Evolutionary conservation across 768 basidiomycete genomes (phyloP), one percentile per base, ranked within the genome.

Genomic region (Pleurotus eryngii): DNA sequence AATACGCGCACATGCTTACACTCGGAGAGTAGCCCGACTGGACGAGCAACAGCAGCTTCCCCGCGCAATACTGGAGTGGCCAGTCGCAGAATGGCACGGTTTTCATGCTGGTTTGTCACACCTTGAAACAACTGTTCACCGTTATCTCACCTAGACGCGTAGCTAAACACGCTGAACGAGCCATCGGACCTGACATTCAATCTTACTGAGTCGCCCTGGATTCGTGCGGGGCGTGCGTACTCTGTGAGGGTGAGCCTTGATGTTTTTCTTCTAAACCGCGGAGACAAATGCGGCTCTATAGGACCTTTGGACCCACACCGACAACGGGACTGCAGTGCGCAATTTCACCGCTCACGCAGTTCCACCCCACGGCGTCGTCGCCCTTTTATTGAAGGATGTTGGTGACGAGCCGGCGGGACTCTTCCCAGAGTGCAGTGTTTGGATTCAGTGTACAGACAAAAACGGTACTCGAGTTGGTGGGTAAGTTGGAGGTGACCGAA

Each of bases 241-340:
- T 65, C 76, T n/a, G 81, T 88, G 56, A 75, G 85, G 58, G 86
- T 87, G 62, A 53, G 84, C 64, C 35, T 54, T 22, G 5, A 1
- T 26, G 24, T 26, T 26, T 26, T 26, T 26, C 24, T 26, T 26
- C 24, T 26, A 47, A 24, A 15, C n/a, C n/a, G 9, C 24, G 17
- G 26, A 15, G 3, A 11, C 37, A 43, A 5, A 27, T 57, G 15
- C 17, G 14, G 14, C 12, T 7, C 42, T 18, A 24, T 57, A 89
- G 85, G 88, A 90, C 63, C 74, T 89, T 2, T 90, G 88, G 88
- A 67, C 81, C 3, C 87, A 89, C 66, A 87, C 85, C 18, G 73
- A 86, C 62, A 89, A 87, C 61, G 86, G 85, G 3, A 89, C 83
- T 0, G 82, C 81, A 1, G 73, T 84, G 20, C 78, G 87, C 15